Evolutionary conservation across 2,329 filamentous ascomycete species (phyloP).

Genomic region (Alternaria panax): DNA sequence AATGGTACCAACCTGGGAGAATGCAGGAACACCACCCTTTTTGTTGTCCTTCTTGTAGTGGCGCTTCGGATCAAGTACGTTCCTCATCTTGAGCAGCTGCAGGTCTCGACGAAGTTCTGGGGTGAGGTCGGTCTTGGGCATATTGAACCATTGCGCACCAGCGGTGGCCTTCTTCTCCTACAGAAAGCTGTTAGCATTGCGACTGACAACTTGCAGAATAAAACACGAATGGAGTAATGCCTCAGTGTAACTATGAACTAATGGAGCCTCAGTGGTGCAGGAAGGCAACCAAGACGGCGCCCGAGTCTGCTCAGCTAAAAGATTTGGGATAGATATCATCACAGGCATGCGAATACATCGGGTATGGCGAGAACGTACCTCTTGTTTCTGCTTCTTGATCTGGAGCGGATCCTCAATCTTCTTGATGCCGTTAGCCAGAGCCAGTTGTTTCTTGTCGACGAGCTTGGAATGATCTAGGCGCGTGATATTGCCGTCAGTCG

Average conservation of each 20-base stretch:
- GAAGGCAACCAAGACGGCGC: conserved; percentile 82
- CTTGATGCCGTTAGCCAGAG: conserved; percentile 58
- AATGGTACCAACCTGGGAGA: conserved; percentile 87
- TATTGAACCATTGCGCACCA: conserved; percentile 84
- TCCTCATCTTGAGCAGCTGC: conserved; percentile 87
- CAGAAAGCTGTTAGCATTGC: conserved; percentile 35
- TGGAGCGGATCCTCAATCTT: conserved; percentile 63
- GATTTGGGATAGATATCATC: conserved; percentile 79
- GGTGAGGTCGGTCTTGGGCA: conserved; percentile 84
- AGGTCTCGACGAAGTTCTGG: conserved; percentile 87
- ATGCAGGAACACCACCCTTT: conserved; percentile 77
- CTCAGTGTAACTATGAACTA: conserved; percentile 81
- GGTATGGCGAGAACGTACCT: conserved; percentile 55
- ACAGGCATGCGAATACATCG: conserved; percentile 52
- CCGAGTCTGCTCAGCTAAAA: conserved; percentile 73
- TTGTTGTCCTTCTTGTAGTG: conserved; percentile 88
- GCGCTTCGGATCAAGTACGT: conserved; percentile 84
- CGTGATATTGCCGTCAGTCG: conserved; percentile 60
- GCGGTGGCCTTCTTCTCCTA: conserved; percentile 71
- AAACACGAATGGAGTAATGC: conserved; percentile 25
- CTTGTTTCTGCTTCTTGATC: conserved; percentile 54
- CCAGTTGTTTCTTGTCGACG: conserved; percentile 57
- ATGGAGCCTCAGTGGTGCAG: conserved; percentile 72
- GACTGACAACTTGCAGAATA: conserved; percentile 14
- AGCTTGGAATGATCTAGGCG: conserved; percentile 61